These are phyloP conservation scores for Aspergillus hancockii DNA, from an alignment of 495 filamentous ascomycete genomes.

Conservation along the genomic window DNA sequence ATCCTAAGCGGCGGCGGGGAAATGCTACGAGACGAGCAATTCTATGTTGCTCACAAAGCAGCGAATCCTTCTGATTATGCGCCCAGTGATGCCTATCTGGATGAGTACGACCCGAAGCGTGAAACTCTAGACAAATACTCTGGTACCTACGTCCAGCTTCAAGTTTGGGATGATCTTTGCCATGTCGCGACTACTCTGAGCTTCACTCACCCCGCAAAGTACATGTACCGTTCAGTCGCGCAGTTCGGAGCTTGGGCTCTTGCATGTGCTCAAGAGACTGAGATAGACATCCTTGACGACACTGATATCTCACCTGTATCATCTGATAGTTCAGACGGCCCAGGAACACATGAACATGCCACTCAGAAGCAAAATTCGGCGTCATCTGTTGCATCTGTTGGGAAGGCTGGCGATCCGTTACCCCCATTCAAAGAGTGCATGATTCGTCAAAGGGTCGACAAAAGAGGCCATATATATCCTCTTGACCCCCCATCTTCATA, in stretches of 20 bases:
- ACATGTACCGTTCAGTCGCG: constrained; percentile 86
- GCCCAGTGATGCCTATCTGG: constrained; percentile 63
- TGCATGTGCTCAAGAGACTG: constrained; percentile 74
- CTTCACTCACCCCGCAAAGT: constrained; percentile 91
- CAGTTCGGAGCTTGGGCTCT: constrained; percentile 92
- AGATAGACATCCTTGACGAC: constrained; percentile 80
- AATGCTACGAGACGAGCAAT: constrained; percentile 87
- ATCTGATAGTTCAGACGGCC: constrained; percentile 47
- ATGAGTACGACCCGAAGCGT: constrained; percentile 60
- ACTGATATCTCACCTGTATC: constrained; percentile 76
- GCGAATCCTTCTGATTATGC: constrained; percentile 75
- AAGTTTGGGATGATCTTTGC: constrained; percentile 93
- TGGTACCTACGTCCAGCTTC: constrained; percentile 90
- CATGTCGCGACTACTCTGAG: constrained; percentile 89
- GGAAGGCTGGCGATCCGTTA: constrained; percentile 78
- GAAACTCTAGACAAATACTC: constrained; percentile 62
- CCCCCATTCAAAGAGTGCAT: constrained; percentile 79
- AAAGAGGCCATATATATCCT: constrained; percentile 68
- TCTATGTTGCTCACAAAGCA: constrained; percentile 93
- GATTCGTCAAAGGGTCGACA: constrained; percentile 84
- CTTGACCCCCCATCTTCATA: constrained; percentile 63
- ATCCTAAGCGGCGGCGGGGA: constrained; percentile 87
- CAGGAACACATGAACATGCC: constrained; percentile 23
- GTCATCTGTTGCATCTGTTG: constrained; percentile 49
- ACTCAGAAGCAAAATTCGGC: constrained; percentile 24